Evolutionary conservation across 176 grass and related monocot genomes (phyloP), one percentile per base, ranked within the genome.

Genomic region (Triticum urartu): DNA sequence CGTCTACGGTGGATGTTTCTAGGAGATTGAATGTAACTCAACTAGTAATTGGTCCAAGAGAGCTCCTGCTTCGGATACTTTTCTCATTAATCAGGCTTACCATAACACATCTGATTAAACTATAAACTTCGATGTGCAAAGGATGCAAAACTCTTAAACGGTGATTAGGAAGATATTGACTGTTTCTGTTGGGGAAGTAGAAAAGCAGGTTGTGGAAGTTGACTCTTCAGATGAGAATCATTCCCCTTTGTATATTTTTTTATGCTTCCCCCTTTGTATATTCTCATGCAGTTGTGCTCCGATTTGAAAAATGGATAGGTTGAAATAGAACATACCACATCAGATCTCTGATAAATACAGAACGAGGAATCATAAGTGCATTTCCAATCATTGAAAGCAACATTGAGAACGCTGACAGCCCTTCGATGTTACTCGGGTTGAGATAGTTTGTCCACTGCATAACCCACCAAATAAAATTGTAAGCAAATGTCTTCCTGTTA

Each of bases 371-470:
- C 97, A 96, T 96, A 75, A 99, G 87, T 84, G 94, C 94, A 78
- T 99, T 99, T 90, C 97, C 97, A 86, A 94, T 88, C 97, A 99
- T 99, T 68, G 94, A 88, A 81, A 99, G 94, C 85, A 99, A 88
- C 97, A 99, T 99, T 75, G 94, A 91, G 87, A 99, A 99, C 90
- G 90, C 85, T 88, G 94, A 96, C 73, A 99, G 86, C 17, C 97
- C 97, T 94, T 91, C 92, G 58, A 99, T 99, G 85, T 99, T 99
- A 87, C 91, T 94, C 91, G 97, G 97, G 67, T 96, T 91, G 80
- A 99, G 93, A 85, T 96, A 99, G 90, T 96, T 99, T 84, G 92
- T 99, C 97, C 94, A 99, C 97, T 99, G 90, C 85, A 91, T 47
- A 86, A 71, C 40, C 88, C 47, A 87, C 34, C 25, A 86, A 76